Evolutionary conservation across 768 basidiomycete genomes (phyloP).

Genomic region (Lactarius indigo): DNA sequence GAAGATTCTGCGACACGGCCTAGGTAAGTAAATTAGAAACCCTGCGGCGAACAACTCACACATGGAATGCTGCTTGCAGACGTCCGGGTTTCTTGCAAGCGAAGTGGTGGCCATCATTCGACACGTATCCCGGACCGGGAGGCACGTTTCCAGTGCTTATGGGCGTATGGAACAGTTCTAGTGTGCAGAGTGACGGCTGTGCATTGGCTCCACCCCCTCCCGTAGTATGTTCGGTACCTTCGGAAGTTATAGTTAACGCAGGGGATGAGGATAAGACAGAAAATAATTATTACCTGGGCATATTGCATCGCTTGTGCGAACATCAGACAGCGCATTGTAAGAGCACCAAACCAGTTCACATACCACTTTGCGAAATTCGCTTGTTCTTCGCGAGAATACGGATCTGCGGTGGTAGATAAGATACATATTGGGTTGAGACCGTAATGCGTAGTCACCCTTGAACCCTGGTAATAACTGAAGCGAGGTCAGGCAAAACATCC

Average conservation of each 20-base stretch:
- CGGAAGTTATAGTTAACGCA: background rate
- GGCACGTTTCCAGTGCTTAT: slow-evolving; percentile 29
- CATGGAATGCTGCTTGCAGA: slow-evolving; percentile 53
- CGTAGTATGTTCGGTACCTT: slow-evolving; percentile 48
- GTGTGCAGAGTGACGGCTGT: slow-evolving; percentile 49
- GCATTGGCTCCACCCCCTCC: slow-evolving; percentile 32
- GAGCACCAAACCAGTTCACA: slow-evolving; percentile 39
- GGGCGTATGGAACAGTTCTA: slow-evolving; percentile 49
- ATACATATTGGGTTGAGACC: background rate
- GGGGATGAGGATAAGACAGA: background rate
- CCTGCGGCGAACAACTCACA: slow-evolving; percentile 38
- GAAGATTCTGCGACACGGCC: slow-evolving; percentile 40
- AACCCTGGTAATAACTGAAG: slow-evolving; percentile 40
- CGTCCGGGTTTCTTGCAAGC: slow-evolving; percentile 49
- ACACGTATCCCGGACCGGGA: slow-evolving; percentile 43
- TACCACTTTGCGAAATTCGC: slow-evolving; percentile 35
- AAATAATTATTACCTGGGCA: slow-evolving; percentile 40
- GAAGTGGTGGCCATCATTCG: slow-evolving; percentile 54
- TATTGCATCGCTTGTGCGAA: slow-evolving; percentile 41
- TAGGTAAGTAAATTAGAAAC: background rate
- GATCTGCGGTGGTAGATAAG: slow-evolving; percentile 36
- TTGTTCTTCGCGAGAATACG: slow-evolving; percentile 56
- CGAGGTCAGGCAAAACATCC: background rate
- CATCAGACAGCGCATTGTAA: background rate
- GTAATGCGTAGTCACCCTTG: slow-evolving; percentile 36